Base-by-base conservation (phyloP, 179 eudicot genomes). In the Vitellaria paradoxa region DNA sequence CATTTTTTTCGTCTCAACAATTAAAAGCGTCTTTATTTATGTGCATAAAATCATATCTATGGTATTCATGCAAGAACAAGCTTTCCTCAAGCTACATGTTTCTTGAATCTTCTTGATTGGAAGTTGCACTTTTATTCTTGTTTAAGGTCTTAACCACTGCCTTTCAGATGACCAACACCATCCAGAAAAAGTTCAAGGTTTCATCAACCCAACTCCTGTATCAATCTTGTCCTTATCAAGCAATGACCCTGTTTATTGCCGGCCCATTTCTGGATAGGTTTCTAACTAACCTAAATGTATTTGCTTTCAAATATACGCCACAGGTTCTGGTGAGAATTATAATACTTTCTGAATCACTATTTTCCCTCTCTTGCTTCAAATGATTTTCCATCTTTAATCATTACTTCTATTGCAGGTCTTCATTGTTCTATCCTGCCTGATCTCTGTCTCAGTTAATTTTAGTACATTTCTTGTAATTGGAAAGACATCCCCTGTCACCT, bases 361-460 rank as follows among this genome's bases (percentile, higher is more conserved):
- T 56, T 42, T 57, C 30, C 6, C 47, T 42, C 64, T 56, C 74
- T 64, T 75, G 47, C 53, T 21, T 61, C 23, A 5, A 65, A 42
- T 66, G 52, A 56, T 59, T 57, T 59, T 46, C 14, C 7, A 59
- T 59, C 70, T 61, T 20, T n/a, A 45, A 49, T 37, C 50, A 30
- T 23, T 65, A n/a, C 52, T 52, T 64, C 45, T 57, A 46, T 21
- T 62, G 82, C 89, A 93, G 97, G 88, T 79, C 23, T 92, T 93
- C 85, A 93, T 91, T 67, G 77, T 92, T 71, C 75, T 92, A 52
- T 93, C 97, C 79, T 92, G 98, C 83, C 67, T 92, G 81, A 93
- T 93, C 62, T 89, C 98, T 1, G 95, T 93, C 74, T 91, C 98
- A n/a, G 98, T 93, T 62, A 92, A 93, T 85, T 93, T 90, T 82